Evolutionary conservation across 2,329 filamentous ascomycete species (phyloP).

Genomic region (Diplodia intermedia): DNA sequence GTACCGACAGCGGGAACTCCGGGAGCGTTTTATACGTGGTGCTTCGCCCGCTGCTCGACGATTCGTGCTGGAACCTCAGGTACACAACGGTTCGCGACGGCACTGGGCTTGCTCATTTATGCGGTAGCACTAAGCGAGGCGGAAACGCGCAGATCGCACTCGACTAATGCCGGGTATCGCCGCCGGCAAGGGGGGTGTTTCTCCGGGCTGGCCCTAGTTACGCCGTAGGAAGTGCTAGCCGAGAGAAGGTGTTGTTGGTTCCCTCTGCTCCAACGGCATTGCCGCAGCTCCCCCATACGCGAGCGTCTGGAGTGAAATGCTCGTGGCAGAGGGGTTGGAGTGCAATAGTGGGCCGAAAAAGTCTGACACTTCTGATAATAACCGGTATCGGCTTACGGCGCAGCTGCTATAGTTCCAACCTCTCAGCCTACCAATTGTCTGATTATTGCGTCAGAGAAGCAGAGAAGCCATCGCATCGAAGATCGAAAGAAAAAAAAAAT

Average conservation of each 20-base stretch:
- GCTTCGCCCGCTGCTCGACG: not conserved
- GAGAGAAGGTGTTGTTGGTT: no score
- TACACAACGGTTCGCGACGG: not conserved
- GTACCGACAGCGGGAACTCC: not conserved
- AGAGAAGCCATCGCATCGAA: not conserved
- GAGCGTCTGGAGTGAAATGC: no score
- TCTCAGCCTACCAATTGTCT: not conserved
- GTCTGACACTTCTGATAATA: not conserved
- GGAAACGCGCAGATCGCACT: not conserved
- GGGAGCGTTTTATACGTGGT: not conserved
- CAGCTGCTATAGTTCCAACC: not conserved
- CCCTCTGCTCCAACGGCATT: no score
- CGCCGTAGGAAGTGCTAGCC: not conserved
- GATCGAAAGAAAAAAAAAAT: no score
- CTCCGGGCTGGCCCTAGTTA: constrained; percentile 12
- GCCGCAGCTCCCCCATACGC: no score
- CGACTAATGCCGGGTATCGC: constrained; percentile 17
- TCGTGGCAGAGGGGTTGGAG: no score
- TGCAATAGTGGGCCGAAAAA: not conserved
- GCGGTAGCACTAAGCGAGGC: not conserved
- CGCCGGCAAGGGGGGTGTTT: constrained; percentile 9
- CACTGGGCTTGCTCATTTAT: no score
- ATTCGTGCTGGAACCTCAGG: constrained; percentile 3
- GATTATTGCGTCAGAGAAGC: not conserved
- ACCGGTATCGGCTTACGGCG: not conserved